A percentile compares a stretch with the other conserved stretches of the same genome.
These are phyloP conservation scores for Niebla homalea DNA, from an alignment of 495 filamentous ascomycete species.

Conservation along the genomic window DNA sequence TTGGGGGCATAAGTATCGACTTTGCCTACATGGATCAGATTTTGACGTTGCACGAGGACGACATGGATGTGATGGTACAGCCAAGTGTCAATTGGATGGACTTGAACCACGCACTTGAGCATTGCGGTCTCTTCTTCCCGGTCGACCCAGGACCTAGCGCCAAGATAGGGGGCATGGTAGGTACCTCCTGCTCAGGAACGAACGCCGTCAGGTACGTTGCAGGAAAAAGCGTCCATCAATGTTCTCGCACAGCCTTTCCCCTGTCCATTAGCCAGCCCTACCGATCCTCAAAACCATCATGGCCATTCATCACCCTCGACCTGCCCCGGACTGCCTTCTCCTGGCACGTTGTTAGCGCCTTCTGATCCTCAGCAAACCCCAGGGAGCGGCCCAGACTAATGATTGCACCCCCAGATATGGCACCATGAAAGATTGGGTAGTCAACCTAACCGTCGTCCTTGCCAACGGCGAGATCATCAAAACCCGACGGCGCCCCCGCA, in stretches of 20 bases:
- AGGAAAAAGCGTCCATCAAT: no score
- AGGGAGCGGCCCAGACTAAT: no score
- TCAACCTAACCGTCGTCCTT: conserved; percentile 79
- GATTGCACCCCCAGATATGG: conserved; percentile 26
- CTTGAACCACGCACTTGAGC: conserved; percentile 65
- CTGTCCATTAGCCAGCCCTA: no score
- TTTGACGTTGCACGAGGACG: conserved; percentile 62
- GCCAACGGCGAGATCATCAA: conserved; percentile 89
- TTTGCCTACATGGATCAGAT: conserved; percentile 80
- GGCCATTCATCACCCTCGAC: no score
- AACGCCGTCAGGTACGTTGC: conserved; percentile 80
- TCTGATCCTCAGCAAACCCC: no score
- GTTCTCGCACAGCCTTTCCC: no score
- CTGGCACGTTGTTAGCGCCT: no score
- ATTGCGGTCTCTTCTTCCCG: conserved; percentile 75
- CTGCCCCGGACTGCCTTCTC: no score
- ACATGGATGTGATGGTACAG: conserved; percentile 88
- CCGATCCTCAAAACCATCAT: no score
- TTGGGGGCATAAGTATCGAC: conserved; percentile 78
- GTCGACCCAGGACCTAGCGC: conserved; percentile 60
- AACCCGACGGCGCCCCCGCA: conserved; percentile 55
- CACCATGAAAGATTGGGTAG: conserved; percentile 94
- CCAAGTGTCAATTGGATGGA: conserved; percentile 86
- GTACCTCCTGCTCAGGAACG: conserved; percentile 84
- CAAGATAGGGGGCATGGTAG: conserved; percentile 93